Evolutionary conservation across 768 basidiomycete species (phyloP).

Genomic region (Tulasnella calospora): DNA sequence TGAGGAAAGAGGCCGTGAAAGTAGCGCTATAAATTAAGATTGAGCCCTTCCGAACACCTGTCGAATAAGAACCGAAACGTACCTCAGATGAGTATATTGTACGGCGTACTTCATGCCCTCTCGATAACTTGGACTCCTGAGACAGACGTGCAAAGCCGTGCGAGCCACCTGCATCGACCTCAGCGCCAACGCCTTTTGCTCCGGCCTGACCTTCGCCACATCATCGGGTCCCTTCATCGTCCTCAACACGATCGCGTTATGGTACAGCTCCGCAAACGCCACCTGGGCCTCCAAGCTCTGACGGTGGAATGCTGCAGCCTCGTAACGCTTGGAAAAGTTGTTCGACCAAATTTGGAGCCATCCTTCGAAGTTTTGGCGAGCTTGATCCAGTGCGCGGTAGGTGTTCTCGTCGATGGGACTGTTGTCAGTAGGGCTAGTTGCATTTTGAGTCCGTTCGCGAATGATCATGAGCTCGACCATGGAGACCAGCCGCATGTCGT

Average conservation of each 20-base stretch:
- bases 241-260: conserved; percentile 75
- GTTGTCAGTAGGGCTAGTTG: conserved; percentile 69
- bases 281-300: conserved; percentile 85
- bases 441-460: conserved; percentile 79
- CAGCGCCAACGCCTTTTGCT: conserved; percentile 74
- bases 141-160: conserved; percentile 76
- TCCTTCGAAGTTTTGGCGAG: conserved; percentile 68
- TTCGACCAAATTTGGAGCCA: conserved; percentile 83
- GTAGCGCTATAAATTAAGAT: conserved; percentile 57
- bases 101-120: conserved; percentile 78
- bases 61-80: background rate
- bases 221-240: conserved; percentile 84
- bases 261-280: conserved; percentile 77
- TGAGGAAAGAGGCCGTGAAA: conserved; percentile 84
- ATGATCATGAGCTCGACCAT: conserved; percentile 90
- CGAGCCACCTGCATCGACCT: conserved; percentile 79
- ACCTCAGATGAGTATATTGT: conserved; percentile 65
- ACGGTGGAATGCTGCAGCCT: conserved; percentile 67
- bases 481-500: conserved; percentile 91
- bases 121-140: conserved; percentile 76
- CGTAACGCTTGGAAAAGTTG: conserved; percentile 71
- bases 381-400: conserved; percentile 63
- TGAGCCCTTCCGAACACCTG: background rate
- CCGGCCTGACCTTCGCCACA: conserved; percentile 72
- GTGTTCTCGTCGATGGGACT: conserved; percentile 64